Base-by-base conservation (phyloP, 257 asterid genomes). In the Ajuga chamaepitys region DNA sequence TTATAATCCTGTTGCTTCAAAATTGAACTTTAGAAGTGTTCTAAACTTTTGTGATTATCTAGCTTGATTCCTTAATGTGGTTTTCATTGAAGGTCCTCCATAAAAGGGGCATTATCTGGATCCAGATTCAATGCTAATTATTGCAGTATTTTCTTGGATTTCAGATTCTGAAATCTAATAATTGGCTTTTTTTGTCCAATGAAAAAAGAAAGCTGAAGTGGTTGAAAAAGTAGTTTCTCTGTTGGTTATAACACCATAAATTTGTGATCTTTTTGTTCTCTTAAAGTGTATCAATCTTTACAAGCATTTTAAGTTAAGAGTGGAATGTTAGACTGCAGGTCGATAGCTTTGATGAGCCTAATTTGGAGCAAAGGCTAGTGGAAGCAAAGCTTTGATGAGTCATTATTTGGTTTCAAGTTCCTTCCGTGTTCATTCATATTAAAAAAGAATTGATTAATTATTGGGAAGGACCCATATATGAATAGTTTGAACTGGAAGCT, bases 341-440 rank as follows among this genome's bases (percentile, higher is more conserved):
- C 66, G 83, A 86, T 68, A 82, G 85, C 84, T 94, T 94, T 73
- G 71, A 79, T 55, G 90, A 84, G 56, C 80, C 83, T 63, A 66
- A 71, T 76, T 79, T 90, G 84, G 86, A 77, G 26, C 77, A 81
- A 37, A 90, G 74, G 79, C 78, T 93, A 63, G 88, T 30, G 6
- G 88, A 85, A 75, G 97, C 93, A 38, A 76, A 83, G 72, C 70
- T 94, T n/a, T n/a, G n/a, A n/a, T n/a, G n/a, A n/a, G 37, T 34
- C 16, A 8, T 17, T 34, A 58, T 6, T 32, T 56, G 26, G 30
- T 58, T 34, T 26, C 5, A 11, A 35, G 48, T 34, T 34, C 10
- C 30, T 32, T 35, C 16, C 9, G 14, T 35, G 47, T 58, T 32
- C 22, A 58, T 20, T 58, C 37, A 20, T 58, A 10, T 37, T 30